A percentile compares a stretch with the other conserved stretches of the same genome.
These are phyloP conservation scores for Oenanthe sinensis DNA, from an alignment of 129 eudicot species.

Conservation along the genomic window DNA sequence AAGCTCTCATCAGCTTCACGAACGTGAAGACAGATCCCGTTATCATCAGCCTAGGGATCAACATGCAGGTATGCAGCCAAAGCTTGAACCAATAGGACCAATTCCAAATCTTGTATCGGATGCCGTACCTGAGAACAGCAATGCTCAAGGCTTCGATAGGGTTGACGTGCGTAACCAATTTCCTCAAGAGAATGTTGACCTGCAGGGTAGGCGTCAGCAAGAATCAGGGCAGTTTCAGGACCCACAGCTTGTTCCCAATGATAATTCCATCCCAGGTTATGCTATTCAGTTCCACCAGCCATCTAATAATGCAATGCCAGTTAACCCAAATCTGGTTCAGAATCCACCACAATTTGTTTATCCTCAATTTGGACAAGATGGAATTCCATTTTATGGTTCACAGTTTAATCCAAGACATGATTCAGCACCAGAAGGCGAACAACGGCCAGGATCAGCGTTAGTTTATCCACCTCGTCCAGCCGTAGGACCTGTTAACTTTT, in stretches of 20 bases:
- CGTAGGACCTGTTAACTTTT: slow-evolving; percentile 24
- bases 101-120: slow-evolving; percentile 14
- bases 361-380: slow-evolving; percentile 44
- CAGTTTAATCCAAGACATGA: slow-evolving; percentile 25
- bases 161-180: slow-evolving; percentile 30
- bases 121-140: neutral
- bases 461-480: slow-evolving; percentile 43
- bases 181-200: slow-evolving; percentile 30
- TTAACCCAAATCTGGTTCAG: slow-evolving; percentile 34
- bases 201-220: slow-evolving; percentile 12
- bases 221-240: slow-evolving; percentile 11
- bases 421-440: slow-evolving; percentile 37
- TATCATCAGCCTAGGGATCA: slow-evolving; percentile 44
- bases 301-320: slow-evolving; percentile 38
- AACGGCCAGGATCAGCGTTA: slow-evolving; percentile 47
- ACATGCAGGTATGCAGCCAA: slow-evolving; percentile 44
- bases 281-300: slow-evolving; percentile 16
- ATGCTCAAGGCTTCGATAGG: slow-evolving; percentile 10
- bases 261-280: neutral
- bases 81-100: slow-evolving; percentile 30
- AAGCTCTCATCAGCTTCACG: slow-evolving; percentile 33
- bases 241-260: neutral
- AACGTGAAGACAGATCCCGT: slow-evolving; percentile 43
- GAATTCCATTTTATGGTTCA: slow-evolving; percentile 21
- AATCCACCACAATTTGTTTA: slow-evolving; percentile 48